Conservation (phyloP, 345 rosid species). For the Cardiospermum halicacabum region DNA sequence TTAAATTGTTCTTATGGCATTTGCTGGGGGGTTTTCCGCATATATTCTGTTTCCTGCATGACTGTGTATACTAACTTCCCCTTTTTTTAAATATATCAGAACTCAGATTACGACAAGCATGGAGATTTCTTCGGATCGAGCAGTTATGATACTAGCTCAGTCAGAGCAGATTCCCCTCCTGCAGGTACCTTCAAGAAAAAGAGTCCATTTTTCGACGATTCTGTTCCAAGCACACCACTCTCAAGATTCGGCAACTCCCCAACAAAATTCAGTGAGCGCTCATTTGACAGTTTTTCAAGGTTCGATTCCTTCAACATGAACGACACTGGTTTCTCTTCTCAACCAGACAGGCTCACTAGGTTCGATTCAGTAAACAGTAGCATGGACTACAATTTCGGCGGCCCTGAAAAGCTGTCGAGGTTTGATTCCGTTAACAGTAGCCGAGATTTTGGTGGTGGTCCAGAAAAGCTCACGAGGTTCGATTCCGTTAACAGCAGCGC, state of each 20-base stretch:
- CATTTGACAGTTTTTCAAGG: conserved; percentile 72
- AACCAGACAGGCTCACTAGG: conserved; percentile 57
- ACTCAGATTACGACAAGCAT: conserved; percentile 29
- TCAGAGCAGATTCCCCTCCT: conserved; percentile 55
- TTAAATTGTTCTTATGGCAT: background rate
- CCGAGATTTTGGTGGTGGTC: conserved; percentile 41
- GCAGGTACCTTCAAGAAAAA: conserved; percentile 46
- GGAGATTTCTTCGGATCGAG: conserved; percentile 58
- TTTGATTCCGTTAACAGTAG: conserved; percentile 39
- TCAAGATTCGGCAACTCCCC: conserved; percentile 83
- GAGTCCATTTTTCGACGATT: conserved; percentile 77
- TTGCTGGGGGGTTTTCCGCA: background rate
- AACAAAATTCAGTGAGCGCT: conserved; percentile 72
- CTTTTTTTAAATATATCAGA: conserved; percentile 35
- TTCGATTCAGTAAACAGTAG: conserved; percentile 40
- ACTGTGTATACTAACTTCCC: conserved; percentile 5
- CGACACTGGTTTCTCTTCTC: conserved; percentile 58
- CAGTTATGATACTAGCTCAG: conserved; percentile 53
- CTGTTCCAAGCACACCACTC: conserved; percentile 78
- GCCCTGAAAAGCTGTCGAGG: conserved; percentile 51
- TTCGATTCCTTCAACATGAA: conserved; percentile 81
- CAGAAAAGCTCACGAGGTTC: conserved; percentile 30
- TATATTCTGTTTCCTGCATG: conserved; percentile 1
- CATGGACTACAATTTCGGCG: background rate
- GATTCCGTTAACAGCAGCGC: conserved; percentile 47